Base-by-base conservation (phyloP, 1,284 basidiomycete genomes). In the Fistulinella cinereoalba region DNA sequence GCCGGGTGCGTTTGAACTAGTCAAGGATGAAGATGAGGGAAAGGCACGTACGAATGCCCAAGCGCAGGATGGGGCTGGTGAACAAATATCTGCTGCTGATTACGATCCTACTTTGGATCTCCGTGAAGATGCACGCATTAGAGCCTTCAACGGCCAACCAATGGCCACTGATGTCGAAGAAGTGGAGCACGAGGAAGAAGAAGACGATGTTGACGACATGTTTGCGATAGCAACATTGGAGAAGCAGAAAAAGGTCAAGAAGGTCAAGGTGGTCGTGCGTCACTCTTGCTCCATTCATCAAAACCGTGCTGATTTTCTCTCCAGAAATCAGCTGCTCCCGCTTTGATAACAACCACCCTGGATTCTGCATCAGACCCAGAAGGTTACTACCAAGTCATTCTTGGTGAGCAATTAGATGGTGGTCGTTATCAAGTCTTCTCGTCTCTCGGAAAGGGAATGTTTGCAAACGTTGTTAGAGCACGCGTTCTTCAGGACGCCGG, bases 381-480 rank as follows among this genome's bases (percentile, higher is more conserved):
- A 67, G 97, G 97, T 0, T 99, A 99, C 65, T 98, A 99, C 66
- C 84, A 85, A 51, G 82, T 97, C 52, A 94, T 96, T 41, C 80
- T 98, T 6, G 97, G 96, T 40, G 97, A 99, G 69, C 82, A 95
- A 47, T 74, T 97, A n/a, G 92, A 97, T 57, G 81, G 83, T 33
- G 94, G 92, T 2, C 80, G 88, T 37, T 99, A 98, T 66, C 93
- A 97, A 64, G 92, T 99, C 11, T 96, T 91, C 55, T 93, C 92
- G 25, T 92, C 83, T 39, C 76, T 99, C 11, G 97, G 97, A 27
- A 95, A 96, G 65, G 97, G 97, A 49, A 99, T 99, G 94, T 99
- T 99, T 68, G 92, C 93, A 34, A 92, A 90, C 41, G 97, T 99
- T 32, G 94, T 98, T 19, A 81, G 89, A 38, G 95, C 95, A 8